phyloP scores from a whole-genome alignment of 371 early-diverging fungal genomes.

The Mucor circinelloides region DNA sequence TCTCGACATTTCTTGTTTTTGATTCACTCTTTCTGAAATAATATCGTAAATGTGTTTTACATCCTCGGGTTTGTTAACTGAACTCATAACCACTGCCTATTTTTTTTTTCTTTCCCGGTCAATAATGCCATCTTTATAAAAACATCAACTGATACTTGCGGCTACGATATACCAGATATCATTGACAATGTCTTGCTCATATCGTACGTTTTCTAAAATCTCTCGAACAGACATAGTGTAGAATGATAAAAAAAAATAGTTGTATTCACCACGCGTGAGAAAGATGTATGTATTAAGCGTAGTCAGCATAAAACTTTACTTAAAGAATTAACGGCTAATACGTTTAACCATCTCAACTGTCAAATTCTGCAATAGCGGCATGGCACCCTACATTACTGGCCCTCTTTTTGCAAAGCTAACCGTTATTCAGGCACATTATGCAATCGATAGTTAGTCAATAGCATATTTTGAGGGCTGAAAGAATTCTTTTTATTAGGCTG shows the following conservation, averaged over 20 bases:
- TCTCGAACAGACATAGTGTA: background rate
- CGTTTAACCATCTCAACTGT: background rate
- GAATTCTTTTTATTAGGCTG: too few species aligned
- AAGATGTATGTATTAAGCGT: background rate
- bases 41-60: constrained; percentile 27
- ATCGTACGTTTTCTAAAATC: constrained; percentile 8
- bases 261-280: background rate
- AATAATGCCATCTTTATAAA: background rate
- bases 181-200: constrained; percentile 3
- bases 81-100: constrained; percentile 35
- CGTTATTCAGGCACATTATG: too few species aligned
- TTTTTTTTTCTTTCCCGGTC: background rate
- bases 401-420: too few species aligned
- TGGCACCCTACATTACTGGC: too few species aligned
- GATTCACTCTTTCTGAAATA: constrained; percentile 17
- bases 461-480: too few species aligned
- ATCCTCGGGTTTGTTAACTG: constrained; percentile 42
- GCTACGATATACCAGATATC: constrained; percentile 23
- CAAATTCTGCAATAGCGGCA: too few species aligned
- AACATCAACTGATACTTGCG: background rate
- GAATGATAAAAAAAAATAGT: background rate
- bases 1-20: background rate
- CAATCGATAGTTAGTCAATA: too few species aligned
- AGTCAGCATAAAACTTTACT: background rate
- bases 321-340: background rate